Evolutionary conservation across 2,329 filamentous ascomycete genomes (phyloP).

Genomic region (Hymenoscyphus fructigenus): DNA sequence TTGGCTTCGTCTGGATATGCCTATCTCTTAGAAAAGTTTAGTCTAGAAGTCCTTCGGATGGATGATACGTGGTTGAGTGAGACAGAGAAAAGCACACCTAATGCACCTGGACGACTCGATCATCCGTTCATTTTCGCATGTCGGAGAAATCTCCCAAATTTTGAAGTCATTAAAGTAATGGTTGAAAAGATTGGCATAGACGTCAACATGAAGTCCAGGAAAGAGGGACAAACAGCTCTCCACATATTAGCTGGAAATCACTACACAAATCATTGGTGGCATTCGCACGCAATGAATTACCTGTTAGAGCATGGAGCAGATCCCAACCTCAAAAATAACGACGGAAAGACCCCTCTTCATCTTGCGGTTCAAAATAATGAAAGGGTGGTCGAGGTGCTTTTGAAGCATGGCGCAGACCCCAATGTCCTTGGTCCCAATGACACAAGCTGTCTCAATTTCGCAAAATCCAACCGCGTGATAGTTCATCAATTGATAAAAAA

Average conservation of each 20-base stretch:
- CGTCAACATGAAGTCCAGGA: constrained; percentile 29
- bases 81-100: neutral
- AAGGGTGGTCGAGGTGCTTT: constrained; percentile 1
- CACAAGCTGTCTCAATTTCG: constrained; percentile 8
- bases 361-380: neutral
- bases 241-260: constrained; percentile 9
- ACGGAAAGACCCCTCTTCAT: constrained; percentile 10
- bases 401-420: constrained; percentile 11
- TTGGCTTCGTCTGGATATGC: constrained; percentile 18
- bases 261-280: constrained; percentile 9
- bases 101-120: neutral
- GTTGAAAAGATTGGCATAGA: constrained; percentile 38
- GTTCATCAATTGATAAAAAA: constrained; percentile 9
- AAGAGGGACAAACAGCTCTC: constrained; percentile 7
- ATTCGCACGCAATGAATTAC: constrained; percentile 13
- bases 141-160: constrained; percentile 37
- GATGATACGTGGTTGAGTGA: neutral
- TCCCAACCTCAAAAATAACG: constrained; percentile 8
- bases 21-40: constrained; percentile 12
- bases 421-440: constrained; percentile 1
- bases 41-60: neutral
- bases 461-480: constrained; percentile 4
- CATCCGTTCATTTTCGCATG: constrained; percentile 32
- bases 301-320: constrained; percentile 15
- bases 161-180: constrained; percentile 38